Evolutionary conservation across 208 protist species (phyloP).

Genomic region (Willaertia magna): DNA sequence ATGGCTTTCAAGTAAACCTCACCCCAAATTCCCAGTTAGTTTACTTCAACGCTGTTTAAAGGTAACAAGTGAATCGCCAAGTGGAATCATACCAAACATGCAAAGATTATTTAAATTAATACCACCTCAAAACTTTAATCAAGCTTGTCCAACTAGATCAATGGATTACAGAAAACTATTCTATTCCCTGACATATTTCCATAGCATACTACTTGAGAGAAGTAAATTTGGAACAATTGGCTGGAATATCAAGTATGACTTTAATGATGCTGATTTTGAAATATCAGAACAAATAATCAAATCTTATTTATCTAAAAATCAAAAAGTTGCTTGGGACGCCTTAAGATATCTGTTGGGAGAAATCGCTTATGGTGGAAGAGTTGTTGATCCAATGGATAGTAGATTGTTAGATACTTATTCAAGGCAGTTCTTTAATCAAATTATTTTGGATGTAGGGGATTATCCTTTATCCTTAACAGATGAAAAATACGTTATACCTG

Average conservation of each 20-base stretch:
- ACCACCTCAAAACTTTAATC: conserved; percentile 66
- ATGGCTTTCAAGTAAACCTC: conserved; percentile 94
- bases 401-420: conserved; percentile 91
- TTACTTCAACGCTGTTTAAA: conserved; percentile 89
- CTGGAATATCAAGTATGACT: conserved; percentile 96
- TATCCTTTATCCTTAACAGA: background rate
- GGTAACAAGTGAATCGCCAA: conserved; percentile 96
- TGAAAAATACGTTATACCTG: background rate
- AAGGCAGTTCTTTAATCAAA: conserved; percentile 75
- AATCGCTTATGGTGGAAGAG: conserved; percentile 92
- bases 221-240: conserved; percentile 94
- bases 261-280: conserved; percentile 93
- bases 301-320: conserved; percentile 56
- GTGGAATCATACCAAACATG: conserved; percentile 92
- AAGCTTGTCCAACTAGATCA: conserved; percentile 34
- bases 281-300: conserved; percentile 78
- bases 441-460: conserved; percentile 15
- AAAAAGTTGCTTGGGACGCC: conserved; percentile 83
- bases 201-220: conserved; percentile 90
- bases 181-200: conserved; percentile 92
- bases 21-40: conserved; percentile 86
- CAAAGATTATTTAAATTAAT: conserved; percentile 81
- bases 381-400: conserved; percentile 95
- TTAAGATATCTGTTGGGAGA: conserved; percentile 94
- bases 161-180: conserved; percentile 87